These are phyloP conservation scores for Geoglossum cookeanum DNA, from an alignment of 2,329 filamentous ascomycete genomes.

Conservation along the genomic window DNA sequence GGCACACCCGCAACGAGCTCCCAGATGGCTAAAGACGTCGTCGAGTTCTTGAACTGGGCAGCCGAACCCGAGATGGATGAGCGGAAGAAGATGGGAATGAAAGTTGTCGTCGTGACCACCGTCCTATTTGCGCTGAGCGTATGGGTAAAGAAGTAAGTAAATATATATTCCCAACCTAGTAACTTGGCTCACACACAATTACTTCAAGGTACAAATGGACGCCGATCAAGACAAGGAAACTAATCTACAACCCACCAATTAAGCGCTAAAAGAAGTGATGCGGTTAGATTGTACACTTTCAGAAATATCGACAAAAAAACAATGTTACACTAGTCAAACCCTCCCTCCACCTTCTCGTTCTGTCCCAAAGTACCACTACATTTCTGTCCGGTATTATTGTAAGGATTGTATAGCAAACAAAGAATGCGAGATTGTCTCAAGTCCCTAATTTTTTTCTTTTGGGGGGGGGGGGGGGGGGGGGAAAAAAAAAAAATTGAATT, in stretches of 20 bases:
- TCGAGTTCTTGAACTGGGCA: conserved; percentile 98
- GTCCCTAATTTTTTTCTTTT: no score
- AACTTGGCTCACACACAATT: background rate
- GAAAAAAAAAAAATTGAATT: no score
- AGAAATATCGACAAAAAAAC: no score
- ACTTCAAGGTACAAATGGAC: conserved; percentile 74
- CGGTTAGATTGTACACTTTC: background rate
- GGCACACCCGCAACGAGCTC: conserved; percentile 84
- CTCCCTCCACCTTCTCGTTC: no score
- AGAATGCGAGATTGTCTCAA: no score
- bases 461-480: no score
- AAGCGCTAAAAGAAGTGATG: background rate
- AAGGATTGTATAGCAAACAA: no score
- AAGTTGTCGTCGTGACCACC: conserved; percentile 67
- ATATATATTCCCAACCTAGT: background rate
- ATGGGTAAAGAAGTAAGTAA: conserved; percentile 70
- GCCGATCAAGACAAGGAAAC: conserved; percentile 85
- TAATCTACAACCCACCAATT: conserved; percentile 61
- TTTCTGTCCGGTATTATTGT: no score
- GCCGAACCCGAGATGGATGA: conserved; percentile 99
- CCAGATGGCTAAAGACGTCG: conserved; percentile 99
- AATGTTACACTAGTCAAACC: background rate
- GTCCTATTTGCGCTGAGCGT: conserved; percentile 72
- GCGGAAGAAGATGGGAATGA: conserved; percentile 98
- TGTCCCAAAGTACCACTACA: no score